Conservation (phyloP, 2,329 filamentous ascomycete genomes). For the Sarocladium oryzae region DNA sequence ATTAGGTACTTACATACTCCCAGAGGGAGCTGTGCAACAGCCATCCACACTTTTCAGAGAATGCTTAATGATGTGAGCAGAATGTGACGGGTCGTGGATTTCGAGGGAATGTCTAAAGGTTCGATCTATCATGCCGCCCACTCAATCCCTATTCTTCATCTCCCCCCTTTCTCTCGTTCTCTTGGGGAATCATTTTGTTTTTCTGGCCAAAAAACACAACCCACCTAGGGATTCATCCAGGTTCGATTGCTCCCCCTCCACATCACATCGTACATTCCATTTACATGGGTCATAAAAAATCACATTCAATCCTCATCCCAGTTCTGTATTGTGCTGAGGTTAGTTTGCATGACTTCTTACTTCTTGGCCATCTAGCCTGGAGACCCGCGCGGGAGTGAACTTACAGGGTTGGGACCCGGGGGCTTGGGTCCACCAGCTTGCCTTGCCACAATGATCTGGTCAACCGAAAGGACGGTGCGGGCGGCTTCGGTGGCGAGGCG, state of each 20-base stretch:
- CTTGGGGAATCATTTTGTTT: too few species aligned
- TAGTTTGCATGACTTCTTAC: too few species aligned
- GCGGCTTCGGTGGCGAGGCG: conserved; percentile 93
- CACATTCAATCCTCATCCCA: conserved; percentile 53
- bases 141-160: too few species aligned
- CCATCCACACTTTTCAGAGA: too few species aligned
- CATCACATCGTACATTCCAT: conserved; percentile 11
- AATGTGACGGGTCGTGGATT: neutral
- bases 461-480: conserved; percentile 87
- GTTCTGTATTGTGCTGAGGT: conserved; percentile 43
- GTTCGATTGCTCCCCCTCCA: conserved; percentile 4
- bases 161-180: too few species aligned
- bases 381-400: conserved; percentile 17
- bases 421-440: conserved; percentile 97
- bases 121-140: neutral
- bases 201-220: too few species aligned
- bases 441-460: conserved; percentile 97
- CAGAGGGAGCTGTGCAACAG: too few species aligned
- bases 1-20: too few species aligned
- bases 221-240: too few species aligned
- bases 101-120: neutral
- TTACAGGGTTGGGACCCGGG: conserved; percentile 77
- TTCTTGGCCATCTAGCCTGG: too few species aligned
- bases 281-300: conserved; percentile 21
- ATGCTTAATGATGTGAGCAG: neutral